Evolutionary conservation across 192 early-diverging fungal species (phyloP).

Genomic region (Haplosporangium gracile): DNA sequence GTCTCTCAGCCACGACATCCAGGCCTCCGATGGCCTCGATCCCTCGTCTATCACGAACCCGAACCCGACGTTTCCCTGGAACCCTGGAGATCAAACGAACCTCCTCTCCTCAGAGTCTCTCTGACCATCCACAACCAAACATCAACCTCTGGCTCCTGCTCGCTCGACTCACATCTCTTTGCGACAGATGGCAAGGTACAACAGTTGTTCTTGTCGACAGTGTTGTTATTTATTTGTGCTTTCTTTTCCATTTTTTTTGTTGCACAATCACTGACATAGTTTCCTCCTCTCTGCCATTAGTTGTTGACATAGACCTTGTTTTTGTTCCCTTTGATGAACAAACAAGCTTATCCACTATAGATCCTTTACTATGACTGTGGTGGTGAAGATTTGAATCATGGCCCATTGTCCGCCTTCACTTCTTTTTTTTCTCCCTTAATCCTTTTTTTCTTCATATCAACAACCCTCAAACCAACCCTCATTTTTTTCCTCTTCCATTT

Average conservation of each 20-base stretch:
- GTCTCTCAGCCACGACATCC: not conserved
- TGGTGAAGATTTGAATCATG: not conserved
- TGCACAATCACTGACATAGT: not conserved
- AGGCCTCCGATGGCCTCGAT: conserved; percentile 15
- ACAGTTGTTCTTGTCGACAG: not conserved
- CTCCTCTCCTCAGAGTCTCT: not conserved
- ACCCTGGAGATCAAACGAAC: conserved; percentile 28
- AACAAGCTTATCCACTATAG: not conserved
- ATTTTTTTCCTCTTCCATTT: too few relatives aligned
- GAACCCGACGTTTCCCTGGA: conserved; percentile 25
- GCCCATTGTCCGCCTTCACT: not conserved
- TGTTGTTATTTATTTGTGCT: not conserved
- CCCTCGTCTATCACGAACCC: not conserved
- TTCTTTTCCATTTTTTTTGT: not conserved
- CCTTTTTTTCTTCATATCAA: too few relatives aligned
- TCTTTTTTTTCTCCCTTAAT: not conserved
- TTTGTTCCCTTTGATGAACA: not conserved
- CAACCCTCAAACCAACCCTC: too few relatives aligned
- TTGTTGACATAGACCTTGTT: not conserved
- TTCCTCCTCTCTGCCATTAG: not conserved
- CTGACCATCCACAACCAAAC: not conserved
- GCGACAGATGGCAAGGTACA: not conserved
- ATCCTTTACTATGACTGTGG: not conserved
- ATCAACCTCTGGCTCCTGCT: not conserved
- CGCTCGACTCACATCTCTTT: not conserved